A percentile compares a stretch with the other conserved stretches of the same genome.
Evolutionary conservation across 1,284 basidiomycete genomes (phyloP).

Genomic region (Puccinia novopanici): DNA sequence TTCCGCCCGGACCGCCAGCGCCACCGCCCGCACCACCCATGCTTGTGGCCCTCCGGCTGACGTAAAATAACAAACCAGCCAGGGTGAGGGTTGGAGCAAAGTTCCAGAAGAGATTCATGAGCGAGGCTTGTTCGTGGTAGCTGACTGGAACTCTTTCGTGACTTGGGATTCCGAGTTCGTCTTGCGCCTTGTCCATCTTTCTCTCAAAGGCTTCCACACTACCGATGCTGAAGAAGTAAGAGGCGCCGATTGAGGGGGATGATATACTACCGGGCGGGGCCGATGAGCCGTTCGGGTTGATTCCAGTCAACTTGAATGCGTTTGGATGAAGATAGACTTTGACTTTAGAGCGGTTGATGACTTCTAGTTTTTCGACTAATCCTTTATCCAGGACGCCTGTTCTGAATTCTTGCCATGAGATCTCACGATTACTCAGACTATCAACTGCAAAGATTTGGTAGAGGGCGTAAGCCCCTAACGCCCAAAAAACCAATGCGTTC

Average conservation of each 20-base stretch:
- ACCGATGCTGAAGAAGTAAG: conserved; percentile 93
- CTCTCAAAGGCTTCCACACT: conserved; percentile 96
- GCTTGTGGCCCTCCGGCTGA: conserved; percentile 71
- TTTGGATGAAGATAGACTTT: conserved; percentile 84
- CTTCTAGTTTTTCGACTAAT: conserved; percentile 88
- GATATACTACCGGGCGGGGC: conserved; percentile 51
- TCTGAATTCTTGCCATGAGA: conserved; percentile 98
- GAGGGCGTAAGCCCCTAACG: conserved; percentile 70
- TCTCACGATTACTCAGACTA: conserved; percentile 69
- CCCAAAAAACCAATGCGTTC: conserved; percentile 40
- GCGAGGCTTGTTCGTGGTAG: conserved; percentile 91
- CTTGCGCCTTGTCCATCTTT: conserved; percentile 88
- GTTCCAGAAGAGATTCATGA: conserved; percentile 78
- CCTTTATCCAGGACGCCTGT: conserved; percentile 94
- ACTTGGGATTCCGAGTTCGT: conserved; percentile 84
- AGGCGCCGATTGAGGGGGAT: conserved; percentile 51
- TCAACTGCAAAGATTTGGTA: conserved; percentile 67
- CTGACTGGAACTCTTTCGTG: conserved; percentile 93
- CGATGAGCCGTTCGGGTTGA: conserved; percentile 65
- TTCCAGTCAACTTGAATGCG: conserved; percentile 66
- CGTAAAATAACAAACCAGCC: conserved; percentile 84
- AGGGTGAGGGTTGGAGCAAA: conserved; percentile 92
- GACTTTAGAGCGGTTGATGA: conserved; percentile 87
- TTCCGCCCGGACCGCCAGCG: conserved; percentile 74
- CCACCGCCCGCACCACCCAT: conserved; percentile 61